These are phyloP conservation scores for Oryza officinalis DNA, from an alignment of 176 grass and related monocot genomes.

Conservation along the genomic window DNA sequence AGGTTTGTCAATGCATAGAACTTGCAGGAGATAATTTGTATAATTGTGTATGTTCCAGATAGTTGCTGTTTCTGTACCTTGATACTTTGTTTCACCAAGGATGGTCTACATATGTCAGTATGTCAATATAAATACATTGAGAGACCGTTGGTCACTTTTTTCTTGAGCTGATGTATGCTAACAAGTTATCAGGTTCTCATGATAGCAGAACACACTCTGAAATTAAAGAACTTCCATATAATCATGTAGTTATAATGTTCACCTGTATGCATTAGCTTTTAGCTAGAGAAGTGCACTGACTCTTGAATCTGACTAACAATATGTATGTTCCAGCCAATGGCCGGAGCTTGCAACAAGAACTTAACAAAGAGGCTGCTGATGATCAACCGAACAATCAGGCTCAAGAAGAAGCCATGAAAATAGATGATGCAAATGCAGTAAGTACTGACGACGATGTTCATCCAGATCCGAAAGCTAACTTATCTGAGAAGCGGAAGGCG, in stretches of 20 bases:
- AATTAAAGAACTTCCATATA: not conserved
- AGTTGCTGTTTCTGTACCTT: not conserved
- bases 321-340: constrained; percentile 55
- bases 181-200: not conserved
- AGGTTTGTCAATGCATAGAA: not conserved
- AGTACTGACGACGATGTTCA: constrained; percentile 32
- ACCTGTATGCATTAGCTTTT: constrained; percentile 40
- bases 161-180: not conserved
- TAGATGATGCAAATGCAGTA: constrained; percentile 28
- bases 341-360: constrained; percentile 60
- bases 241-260: not conserved
- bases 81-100: constrained; percentile 29
- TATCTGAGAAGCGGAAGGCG: constrained; percentile 80
- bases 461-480: constrained; percentile 42
- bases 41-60: not conserved
- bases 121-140: not conserved
- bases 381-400: constrained; percentile 18
- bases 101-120: constrained; percentile 12
- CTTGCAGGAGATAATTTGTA: not conserved
- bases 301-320: constrained; percentile 46
- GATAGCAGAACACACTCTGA: not conserved
- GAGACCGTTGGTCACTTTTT: not conserved
- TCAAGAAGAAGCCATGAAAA: constrained; percentile 42
- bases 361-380: constrained; percentile 25
- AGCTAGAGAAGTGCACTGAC: constrained; percentile 22